Conservation (phyloP, 2,329 filamentous ascomycete genomes). For the Pseudocercospora fijiensis region DNA sequence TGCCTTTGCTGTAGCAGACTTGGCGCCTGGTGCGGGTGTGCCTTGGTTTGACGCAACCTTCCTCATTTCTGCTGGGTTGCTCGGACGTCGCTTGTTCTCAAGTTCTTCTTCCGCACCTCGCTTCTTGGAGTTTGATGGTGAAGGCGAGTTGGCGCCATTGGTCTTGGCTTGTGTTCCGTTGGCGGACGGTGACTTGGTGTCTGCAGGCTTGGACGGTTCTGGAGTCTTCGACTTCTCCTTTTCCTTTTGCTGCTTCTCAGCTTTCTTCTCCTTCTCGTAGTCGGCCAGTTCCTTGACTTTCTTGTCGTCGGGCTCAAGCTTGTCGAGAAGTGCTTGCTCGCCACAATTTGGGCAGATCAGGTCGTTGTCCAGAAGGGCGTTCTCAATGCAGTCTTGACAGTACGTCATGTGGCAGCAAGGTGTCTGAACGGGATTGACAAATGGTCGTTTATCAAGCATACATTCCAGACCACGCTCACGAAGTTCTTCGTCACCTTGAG, state of each 20-base stretch:
- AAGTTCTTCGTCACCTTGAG: conserved; percentile 78
- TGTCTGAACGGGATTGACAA: conserved; percentile 98
- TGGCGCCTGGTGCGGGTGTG: conserved; percentile 43
- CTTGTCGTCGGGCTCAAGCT: conserved; percentile 79
- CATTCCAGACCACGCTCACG: conserved; percentile 88
- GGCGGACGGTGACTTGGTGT: conserved; percentile 21
- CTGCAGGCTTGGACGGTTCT: conserved; percentile 27
- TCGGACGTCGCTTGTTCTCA: conserved; percentile 45
- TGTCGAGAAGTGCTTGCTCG: conserved; percentile 89
- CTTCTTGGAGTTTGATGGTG: conserved; percentile 63
- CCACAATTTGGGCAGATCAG: conserved; percentile 91
- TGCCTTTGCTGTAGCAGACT: conserved; percentile 15
- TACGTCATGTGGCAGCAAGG: conserved; percentile 98
- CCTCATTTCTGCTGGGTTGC: conserved; percentile 49
- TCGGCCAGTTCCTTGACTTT: conserved; percentile 82
- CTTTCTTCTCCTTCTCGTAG: conserved; percentile 60
- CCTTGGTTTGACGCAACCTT: conserved; percentile 37
- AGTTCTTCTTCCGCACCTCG: conserved; percentile 73
- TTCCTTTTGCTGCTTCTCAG: conserved; percentile 47
- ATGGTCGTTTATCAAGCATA: conserved; percentile 95
- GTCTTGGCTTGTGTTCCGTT: conserved; percentile 29
- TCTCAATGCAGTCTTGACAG: conserved; percentile 99
- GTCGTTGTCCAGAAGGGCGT: conserved; percentile 97
- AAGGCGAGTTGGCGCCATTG: conserved; percentile 36
- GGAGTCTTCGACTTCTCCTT: conserved; percentile 44